phyloP scores from a whole-genome alignment of 768 basidiomycete genomes.

The Boletellus emodensis region DNA sequence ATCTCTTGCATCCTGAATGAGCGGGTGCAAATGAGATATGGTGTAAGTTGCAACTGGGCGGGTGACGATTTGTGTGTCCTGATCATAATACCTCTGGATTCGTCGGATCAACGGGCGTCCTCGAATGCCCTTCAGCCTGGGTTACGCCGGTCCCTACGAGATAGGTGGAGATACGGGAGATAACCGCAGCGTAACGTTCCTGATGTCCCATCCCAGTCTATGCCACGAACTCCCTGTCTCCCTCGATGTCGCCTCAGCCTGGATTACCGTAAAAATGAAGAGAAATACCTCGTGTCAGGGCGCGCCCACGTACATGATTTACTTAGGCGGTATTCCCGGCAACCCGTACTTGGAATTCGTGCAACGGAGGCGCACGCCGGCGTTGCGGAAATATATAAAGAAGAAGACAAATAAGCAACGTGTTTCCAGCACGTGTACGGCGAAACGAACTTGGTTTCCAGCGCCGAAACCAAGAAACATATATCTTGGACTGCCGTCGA shows the following conservation, averaged over 20 bases:
- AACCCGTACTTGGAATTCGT: slow-evolving; percentile 22
- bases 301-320: neutral
- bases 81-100: neutral
- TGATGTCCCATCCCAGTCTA: neutral
- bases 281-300: neutral
- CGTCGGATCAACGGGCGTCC: too few relatives aligned
- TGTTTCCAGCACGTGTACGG: slow-evolving; percentile 35
- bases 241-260: slow-evolving; percentile 4
- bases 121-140: slow-evolving; percentile 21
- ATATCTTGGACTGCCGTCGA: slow-evolving; percentile 34
- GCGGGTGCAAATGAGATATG: too few relatives aligned
- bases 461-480: slow-evolving; percentile 29
- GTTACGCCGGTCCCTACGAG: slow-evolving; percentile 2
- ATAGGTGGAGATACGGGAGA: neutral
- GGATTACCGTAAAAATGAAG: neutral
- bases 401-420: slow-evolving; percentile 22
- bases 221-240: neutral
- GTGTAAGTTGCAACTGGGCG: too few relatives aligned
- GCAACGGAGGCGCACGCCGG: slow-evolving; percentile 16
- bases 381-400: slow-evolving; percentile 20
- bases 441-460: slow-evolving; percentile 8
- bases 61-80: slow-evolving; percentile 13
- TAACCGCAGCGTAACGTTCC: neutral
- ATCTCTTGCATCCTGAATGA: too few relatives aligned
- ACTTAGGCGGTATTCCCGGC: slow-evolving; percentile 7